Evolutionary conservation across 495 filamentous ascomycete genomes (phyloP), one percentile per base, ranked within the genome.

Genomic region (Glarea lozoyensis): DNA sequence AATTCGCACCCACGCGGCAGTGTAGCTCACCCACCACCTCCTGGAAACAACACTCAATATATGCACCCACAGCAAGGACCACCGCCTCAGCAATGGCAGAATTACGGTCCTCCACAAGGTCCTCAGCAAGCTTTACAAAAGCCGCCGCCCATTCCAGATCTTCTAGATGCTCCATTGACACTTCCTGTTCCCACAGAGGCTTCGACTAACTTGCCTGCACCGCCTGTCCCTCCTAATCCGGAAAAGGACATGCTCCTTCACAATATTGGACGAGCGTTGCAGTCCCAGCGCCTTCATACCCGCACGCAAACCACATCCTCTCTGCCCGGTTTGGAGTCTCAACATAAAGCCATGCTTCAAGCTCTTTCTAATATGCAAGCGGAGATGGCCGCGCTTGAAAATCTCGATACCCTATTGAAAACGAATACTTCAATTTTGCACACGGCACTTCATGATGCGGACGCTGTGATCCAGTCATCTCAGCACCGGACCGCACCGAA

Each of bases 171-270:
- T 33, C 61, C 82, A 75, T 49, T 87, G 65, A 45, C 78, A 67
- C 43, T 86, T 15, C 62, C 81, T 37, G 71, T 88, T 23, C 81
- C 86, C 10, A 61, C 77, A 9, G 62, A 75, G 34, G 58, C 63
- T 3, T 53, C 58, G 23, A 48, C 65, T 27, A 61, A 71, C 6
- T 60, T 75, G 32, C 69, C 79, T 21, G 78, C 85, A 0, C 90
- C 90, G 0, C 90, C 89, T 10, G 86, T 94, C 39, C 92, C 92
- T 1, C 90, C 88, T 1, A 98, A 98, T 59, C 92, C 92, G 5
- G 88, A 98, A 64, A 98, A 96, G 57, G 88, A 96, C 59, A 79
- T 80, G 24, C 76, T 98, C 18, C 73, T 94, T 9, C 74, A 79
- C 32, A 81, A 86, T 12, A 72, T 98, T 18, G 85, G 84, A 36